Base-by-base conservation (phyloP, 208 protist species). In the Acanthamoeba lenticulata region DNA sequence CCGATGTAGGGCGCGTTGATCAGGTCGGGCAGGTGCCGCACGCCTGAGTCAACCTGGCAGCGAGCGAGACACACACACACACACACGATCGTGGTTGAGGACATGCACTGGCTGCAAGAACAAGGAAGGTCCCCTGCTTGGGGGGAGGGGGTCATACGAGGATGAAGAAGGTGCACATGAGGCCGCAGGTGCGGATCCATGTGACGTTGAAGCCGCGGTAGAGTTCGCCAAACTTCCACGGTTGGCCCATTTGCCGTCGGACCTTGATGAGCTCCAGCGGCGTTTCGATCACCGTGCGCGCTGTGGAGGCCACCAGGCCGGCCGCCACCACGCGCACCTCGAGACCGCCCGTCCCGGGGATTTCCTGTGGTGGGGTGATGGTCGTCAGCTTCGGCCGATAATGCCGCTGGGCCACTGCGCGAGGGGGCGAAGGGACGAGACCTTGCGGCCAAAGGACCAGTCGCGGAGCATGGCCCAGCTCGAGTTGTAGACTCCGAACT, bases 401-500 rank as follows among this genome's bases (percentile, higher is more conserved):
- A n/a, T n/a, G n/a, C n/a, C n/a, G n/a, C n/a, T n/a, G n/a, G n/a
- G n/a, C n/a, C n/a, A n/a, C n/a, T n/a, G n/a, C n/a, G n/a, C n/a
- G n/a, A n/a, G n/a, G n/a, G n/a, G n/a, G n/a, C n/a, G n/a, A n/a
- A n/a, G n/a, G n/a, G n/a, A n/a, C 6, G 2, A 13, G 17, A 93
- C 88, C 88, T 72, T 93, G 74, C 62, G 55, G 5, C 42, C 65
- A 21, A 72, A 77, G 62, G 40, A 60, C 52, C 60, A 93, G 21
- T 93, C 88, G 17, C 62, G 32, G 7, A 94, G 29, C 17, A 93
- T 36, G 57, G 93, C 55, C 65, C 89, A 94, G 29, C 42, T 81
- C 52, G 81, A 67, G 36, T 90, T 94, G 79, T 94, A 94, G 2
- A 94, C 93, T 44, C 93, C 93, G 45, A 94, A 94, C 79, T 94